These are phyloP conservation scores for Emydomyces testavorans DNA, from an alignment of 2,329 filamentous ascomycete genomes.

Conservation along the genomic window DNA sequence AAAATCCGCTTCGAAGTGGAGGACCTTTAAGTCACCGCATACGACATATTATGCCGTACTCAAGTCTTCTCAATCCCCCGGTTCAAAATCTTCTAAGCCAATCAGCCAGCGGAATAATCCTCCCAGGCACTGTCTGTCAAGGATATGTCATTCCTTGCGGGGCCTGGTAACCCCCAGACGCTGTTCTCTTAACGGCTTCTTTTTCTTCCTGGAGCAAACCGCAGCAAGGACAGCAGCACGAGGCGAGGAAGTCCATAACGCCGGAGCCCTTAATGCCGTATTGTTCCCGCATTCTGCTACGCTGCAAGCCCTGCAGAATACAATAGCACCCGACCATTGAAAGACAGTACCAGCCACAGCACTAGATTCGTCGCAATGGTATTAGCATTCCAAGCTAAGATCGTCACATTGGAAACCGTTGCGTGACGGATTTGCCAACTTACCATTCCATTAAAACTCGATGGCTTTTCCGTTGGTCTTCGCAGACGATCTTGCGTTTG, in stretches of 20 bases:
- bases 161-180: constrained; percentile 21
- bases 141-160: constrained; percentile 19
- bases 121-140: not conserved
- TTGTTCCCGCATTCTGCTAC: constrained; percentile 42
- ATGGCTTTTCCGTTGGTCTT: constrained; percentile 23
- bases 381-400: too few species aligned
- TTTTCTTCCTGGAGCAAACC: constrained; percentile 49
- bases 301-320: constrained; percentile 43
- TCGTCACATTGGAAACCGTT: too few species aligned
- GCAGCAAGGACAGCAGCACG: constrained; percentile 48
- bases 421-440: too few species aligned
- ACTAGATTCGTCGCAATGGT: too few species aligned
- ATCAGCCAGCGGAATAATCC: too few species aligned
- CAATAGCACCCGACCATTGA: constrained; percentile 24
- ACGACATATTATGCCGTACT: too few species aligned
- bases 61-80: too few species aligned
- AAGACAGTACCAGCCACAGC: constrained; percentile 26
- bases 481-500: constrained; percentile 24
- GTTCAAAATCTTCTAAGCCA: not conserved
- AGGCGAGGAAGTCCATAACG: constrained; percentile 41
- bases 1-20: too few species aligned
- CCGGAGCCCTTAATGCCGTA: constrained; percentile 44
- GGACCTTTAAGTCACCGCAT: too few species aligned
- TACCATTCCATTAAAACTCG: constrained; percentile 24
- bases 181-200: constrained; percentile 31